These are phyloP conservation scores for Penicillium aurantiogriseum DNA, from an alignment of 2,329 filamentous ascomycete genomes.

Conservation along the genomic window DNA sequence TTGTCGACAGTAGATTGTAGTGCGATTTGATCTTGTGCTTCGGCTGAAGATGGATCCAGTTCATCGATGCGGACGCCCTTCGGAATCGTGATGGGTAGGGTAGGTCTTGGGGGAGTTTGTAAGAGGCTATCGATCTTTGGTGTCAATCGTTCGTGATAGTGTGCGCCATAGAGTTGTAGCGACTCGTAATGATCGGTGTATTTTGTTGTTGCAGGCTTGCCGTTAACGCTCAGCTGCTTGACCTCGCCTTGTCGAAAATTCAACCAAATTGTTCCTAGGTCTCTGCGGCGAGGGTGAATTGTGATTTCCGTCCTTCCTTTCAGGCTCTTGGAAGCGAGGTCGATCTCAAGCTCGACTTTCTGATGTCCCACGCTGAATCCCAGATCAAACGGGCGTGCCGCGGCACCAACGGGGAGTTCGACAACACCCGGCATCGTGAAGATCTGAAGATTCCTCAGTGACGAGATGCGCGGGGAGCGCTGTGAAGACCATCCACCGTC, in stretches of 20 bases:
- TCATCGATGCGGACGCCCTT: slow-evolving; percentile 62
- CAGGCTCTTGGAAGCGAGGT: slow-evolving; percentile 73
- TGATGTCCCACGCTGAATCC: slow-evolving; percentile 71
- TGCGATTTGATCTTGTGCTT: slow-evolving; percentile 47
- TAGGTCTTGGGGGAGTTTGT: slow-evolving; percentile 53
- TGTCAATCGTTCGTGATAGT: slow-evolving; percentile 75
- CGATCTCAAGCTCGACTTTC: slow-evolving; percentile 83
- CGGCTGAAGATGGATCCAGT: slow-evolving; percentile 53
- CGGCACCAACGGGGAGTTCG: slow-evolving; percentile 32
- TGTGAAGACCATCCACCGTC: slow-evolving; percentile 36
- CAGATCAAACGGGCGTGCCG: slow-evolving; percentile 28
- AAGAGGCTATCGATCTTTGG: slow-evolving; percentile 63
- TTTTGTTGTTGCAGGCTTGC: slow-evolving; percentile 40
- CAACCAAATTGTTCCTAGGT: slow-evolving; percentile 56
- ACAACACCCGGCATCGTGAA: slow-evolving; percentile 42
- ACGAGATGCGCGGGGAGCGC: slow-evolving; percentile 40
- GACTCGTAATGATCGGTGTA: slow-evolving; percentile 48
- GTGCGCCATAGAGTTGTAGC: slow-evolving; percentile 56
- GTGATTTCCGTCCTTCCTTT: slow-evolving; percentile 79
- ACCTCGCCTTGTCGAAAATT: slow-evolving; percentile 63
- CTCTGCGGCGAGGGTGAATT: slow-evolving; percentile 62
- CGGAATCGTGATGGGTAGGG: slow-evolving; percentile 60
- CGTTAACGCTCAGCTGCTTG: slow-evolving; percentile 51
- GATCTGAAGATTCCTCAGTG: slow-evolving; percentile 32
- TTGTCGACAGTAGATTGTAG: slow-evolving; percentile 42